phyloP scores from a whole-genome alignment of 1,139 yeast species.

The Diutina pseudorugosa region DNA sequence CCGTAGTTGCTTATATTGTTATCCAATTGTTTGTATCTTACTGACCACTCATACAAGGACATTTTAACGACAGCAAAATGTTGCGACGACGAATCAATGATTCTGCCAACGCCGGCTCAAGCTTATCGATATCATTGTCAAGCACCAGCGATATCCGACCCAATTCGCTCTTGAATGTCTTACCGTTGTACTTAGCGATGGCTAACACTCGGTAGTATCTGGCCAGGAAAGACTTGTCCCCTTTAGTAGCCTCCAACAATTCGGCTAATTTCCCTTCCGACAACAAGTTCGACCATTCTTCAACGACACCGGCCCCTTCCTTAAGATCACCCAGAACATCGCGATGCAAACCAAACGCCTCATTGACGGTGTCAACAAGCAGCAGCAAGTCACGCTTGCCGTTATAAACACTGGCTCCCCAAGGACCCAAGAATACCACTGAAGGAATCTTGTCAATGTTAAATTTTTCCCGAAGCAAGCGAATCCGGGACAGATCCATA shows the following conservation, averaged over 20 bases:
- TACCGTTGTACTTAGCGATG: background rate
- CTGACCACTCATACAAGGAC: background rate
- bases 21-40: background rate
- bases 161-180: background rate
- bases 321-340: conserved; percentile 35
- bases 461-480: conserved; percentile 29
- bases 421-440: conserved; percentile 34
- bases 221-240: background rate
- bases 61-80: background rate
- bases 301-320: conserved; percentile 35
- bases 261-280: background rate
- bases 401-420: conserved; percentile 25
- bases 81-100: background rate
- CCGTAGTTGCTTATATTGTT: background rate
- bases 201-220: background rate
- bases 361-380: conserved; percentile 40
- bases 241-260: background rate
- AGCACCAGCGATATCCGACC: background rate
- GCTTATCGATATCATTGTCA: background rate
- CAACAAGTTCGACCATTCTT: background rate
- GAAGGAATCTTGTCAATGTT: conserved; percentile 41
- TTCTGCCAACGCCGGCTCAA: background rate
- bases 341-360: conserved; percentile 40
- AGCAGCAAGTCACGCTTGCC: conserved; percentile 31
- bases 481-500: conserved; percentile 23